These are phyloP conservation scores for Ligustrum vulgare DNA, from an alignment of 257 asterid genomes.

Conservation along the genomic window DNA sequence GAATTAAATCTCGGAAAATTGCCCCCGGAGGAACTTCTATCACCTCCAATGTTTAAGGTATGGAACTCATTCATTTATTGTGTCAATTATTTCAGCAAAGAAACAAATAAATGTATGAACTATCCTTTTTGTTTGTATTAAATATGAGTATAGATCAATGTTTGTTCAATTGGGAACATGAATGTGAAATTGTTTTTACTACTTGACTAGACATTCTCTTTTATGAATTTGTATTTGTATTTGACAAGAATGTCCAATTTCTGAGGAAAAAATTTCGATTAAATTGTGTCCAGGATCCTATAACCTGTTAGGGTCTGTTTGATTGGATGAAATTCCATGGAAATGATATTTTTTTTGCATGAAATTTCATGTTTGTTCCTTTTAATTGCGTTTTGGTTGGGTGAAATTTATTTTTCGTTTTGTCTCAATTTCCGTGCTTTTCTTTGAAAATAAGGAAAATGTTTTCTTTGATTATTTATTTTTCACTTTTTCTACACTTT, in stretches of 20 bases:
- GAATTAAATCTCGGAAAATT: conserved; percentile 64
- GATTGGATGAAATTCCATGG: no score
- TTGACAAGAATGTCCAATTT: background rate
- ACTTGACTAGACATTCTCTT: background rate
- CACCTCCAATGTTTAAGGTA: conserved; percentile 94
- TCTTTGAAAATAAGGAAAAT: no score
- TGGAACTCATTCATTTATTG: background rate
- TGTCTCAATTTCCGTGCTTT: no score
- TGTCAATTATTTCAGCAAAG: background rate
- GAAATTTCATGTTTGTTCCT: no score
- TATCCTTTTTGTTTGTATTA: background rate
- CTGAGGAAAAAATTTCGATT: background rate
- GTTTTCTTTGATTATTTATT: no score
- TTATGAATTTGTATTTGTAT: background rate
- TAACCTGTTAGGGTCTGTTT: no score
- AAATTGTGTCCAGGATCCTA: background rate
- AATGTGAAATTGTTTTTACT: background rate
- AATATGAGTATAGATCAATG: background rate
- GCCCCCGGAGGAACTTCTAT: conserved; percentile 90
- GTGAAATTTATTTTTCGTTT: no score
- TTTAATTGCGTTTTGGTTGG: no score
- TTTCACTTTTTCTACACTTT: no score
- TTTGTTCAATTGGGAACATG: background rate
- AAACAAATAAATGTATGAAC: background rate
- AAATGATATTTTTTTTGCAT: no score